Conservation (phyloP, 495 filamentous ascomycete species). For the Talaromyces ruber region DNA sequence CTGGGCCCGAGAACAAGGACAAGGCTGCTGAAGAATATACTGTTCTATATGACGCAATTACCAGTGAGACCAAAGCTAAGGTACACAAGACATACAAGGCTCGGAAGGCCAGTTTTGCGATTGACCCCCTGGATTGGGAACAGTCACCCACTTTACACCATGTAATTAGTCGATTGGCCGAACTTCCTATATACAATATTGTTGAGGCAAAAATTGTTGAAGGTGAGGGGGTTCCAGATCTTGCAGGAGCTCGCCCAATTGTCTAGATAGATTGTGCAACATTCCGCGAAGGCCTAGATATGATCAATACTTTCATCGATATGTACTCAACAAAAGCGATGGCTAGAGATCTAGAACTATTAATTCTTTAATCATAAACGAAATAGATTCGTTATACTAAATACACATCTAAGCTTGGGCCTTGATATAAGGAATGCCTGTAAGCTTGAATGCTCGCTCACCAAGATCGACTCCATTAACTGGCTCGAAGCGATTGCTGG, state of each 20-base stretch:
- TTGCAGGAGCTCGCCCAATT: conserved; percentile 30
- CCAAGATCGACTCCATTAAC: background rate
- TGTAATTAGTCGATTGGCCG: conserved; percentile 37
- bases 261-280: conserved; percentile 5
- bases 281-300: background rate
- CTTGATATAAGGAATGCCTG: background rate
- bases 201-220: conserved; percentile 41
- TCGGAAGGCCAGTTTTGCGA: conserved; percentile 32
- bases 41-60: conserved; percentile 27
- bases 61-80: conserved; percentile 20
- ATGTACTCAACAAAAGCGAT: background rate
- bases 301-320: background rate
- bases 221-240: conserved; percentile 40
- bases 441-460: background rate
- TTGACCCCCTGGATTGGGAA: conserved; percentile 37
- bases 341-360: background rate
- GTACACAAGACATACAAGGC: conserved; percentile 26
- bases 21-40: conserved; percentile 39
- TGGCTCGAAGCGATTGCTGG: background rate
- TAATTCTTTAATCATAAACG: background rate
- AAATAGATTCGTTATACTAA: background rate
- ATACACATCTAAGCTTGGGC: background rate
- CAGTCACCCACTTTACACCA: conserved; percentile 47
- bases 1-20: conserved; percentile 29
- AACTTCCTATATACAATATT: conserved; percentile 45